A percentile compares a stretch with the other conserved stretches of the same genome.
phyloP scores from a whole-genome alignment of 495 filamentous ascomycete genomes.

The Penicillium waksmanii region DNA sequence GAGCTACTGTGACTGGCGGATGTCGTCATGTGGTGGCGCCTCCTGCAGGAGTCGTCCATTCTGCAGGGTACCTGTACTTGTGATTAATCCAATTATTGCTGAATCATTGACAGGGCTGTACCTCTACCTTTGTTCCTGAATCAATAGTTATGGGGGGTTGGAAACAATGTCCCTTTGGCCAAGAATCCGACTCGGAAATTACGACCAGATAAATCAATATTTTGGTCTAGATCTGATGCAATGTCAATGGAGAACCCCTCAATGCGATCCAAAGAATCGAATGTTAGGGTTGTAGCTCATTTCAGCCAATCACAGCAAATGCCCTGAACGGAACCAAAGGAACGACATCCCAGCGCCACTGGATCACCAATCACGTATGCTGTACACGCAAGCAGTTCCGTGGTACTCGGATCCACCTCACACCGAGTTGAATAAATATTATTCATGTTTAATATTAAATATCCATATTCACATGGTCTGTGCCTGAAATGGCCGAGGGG shows the following conservation, averaged over 20 bases:
- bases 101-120: neutral
- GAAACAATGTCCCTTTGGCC: neutral
- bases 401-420: slow-evolving; percentile 1
- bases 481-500: neutral
- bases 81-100: neutral
- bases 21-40: slow-evolving; percentile 7
- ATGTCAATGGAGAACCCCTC: slow-evolving; percentile 4
- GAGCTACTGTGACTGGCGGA: neutral
- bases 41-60: neutral
- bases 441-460: no score
- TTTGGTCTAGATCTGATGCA: slow-evolving; percentile 3
- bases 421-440: neutral
- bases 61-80: neutral
- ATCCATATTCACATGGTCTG: slow-evolving; percentile 1
- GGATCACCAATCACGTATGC: neutral
- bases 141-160: neutral
- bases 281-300: neutral
- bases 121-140: neutral
- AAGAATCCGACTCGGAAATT: neutral
- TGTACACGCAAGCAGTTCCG: slow-evolving; percentile 1
- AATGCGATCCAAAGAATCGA: neutral
- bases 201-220: neutral
- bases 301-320: neutral
- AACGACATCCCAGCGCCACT: neutral
- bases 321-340: slow-evolving; percentile 3